Evolutionary conservation across 208 protist genomes (phyloP).

Genomic region (Acanthamoeba quina): DNA sequence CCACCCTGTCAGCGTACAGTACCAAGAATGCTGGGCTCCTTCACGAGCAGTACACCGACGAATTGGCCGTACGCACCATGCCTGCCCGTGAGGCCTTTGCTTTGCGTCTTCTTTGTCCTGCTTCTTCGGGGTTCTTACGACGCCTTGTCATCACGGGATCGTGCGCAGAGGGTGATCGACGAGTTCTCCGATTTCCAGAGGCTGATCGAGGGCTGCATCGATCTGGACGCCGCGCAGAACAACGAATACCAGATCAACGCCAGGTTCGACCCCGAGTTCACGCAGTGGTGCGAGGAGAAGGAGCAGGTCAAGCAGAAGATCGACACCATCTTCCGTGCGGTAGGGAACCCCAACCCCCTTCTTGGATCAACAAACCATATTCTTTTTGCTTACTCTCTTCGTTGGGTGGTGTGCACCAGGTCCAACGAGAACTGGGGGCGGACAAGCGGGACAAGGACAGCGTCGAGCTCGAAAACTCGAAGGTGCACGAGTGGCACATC

Average conservation of each 20-base stretch:
- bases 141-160: background rate
- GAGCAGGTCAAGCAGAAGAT: constrained; percentile 64
- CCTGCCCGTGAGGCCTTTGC: constrained; percentile 65
- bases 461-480: constrained; percentile 65
- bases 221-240: constrained; percentile 83
- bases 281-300: constrained; percentile 64
- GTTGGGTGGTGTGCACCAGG: background rate
- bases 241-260: constrained; percentile 82
- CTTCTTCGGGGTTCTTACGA: background rate
- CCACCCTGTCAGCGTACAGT: constrained; percentile 57
- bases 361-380: background rate
- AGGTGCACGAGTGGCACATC: constrained; percentile 68
- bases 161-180: background rate
- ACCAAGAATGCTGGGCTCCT: constrained; percentile 59
- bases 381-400: background rate
- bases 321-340: constrained; percentile 36
- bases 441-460: constrained; percentile 74
- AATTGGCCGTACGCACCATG: background rate
- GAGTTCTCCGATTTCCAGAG: constrained; percentile 78
- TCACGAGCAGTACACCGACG: constrained; percentile 48
- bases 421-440: constrained; percentile 37
- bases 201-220: constrained; percentile 83
- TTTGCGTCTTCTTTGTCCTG: background rate
- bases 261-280: constrained; percentile 77
- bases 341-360: background rate